Evolutionary conservation across 805 yeast genomes (phyloP).

Genomic region (Wickerhamiella sorbophila): DNA sequence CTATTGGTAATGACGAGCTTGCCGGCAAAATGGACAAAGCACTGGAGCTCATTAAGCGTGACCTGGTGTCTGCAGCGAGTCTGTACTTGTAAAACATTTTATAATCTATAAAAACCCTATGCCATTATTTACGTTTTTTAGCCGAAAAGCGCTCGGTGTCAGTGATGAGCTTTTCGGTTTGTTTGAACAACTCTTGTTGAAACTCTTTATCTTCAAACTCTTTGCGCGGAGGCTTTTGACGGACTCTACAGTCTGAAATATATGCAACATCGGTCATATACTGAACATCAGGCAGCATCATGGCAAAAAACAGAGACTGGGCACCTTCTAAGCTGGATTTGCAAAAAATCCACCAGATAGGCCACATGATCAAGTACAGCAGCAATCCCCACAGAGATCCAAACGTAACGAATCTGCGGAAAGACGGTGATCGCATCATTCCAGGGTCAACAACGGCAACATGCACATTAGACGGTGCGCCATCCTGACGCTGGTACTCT

Average conservation of each 20-base stretch:
- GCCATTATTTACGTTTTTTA: constrained; percentile 4
- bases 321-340: constrained; percentile 69
- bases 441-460: constrained; percentile 83
- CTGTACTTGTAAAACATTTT: constrained; percentile 40
- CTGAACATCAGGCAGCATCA: constrained; percentile 57
- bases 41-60: constrained; percentile 78
- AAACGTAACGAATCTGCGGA: constrained; percentile 61
- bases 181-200: constrained; percentile 45
- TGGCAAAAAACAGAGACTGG: constrained; percentile 56
- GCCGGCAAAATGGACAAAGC: constrained; percentile 83
- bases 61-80: constrained; percentile 92
- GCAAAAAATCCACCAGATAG: constrained; percentile 68
- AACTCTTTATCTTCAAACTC: constrained; percentile 52
- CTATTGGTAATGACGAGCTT: constrained; percentile 79
- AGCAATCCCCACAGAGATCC: constrained; percentile 48
- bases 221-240: constrained; percentile 34
- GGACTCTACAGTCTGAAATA: constrained; percentile 56
- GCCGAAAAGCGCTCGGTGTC: constrained; percentile 54
- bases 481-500: constrained; percentile 48
- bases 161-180: constrained; percentile 44
- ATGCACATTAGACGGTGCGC: constrained; percentile 51
- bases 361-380: constrained; percentile 55
- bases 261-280: constrained; percentile 51
- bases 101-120: not conserved
- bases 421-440: constrained; percentile 72